Base-by-base conservation (phyloP, 228 moss, liverwort and hornwort species). In the Sphagnum magellanicum region DNA sequence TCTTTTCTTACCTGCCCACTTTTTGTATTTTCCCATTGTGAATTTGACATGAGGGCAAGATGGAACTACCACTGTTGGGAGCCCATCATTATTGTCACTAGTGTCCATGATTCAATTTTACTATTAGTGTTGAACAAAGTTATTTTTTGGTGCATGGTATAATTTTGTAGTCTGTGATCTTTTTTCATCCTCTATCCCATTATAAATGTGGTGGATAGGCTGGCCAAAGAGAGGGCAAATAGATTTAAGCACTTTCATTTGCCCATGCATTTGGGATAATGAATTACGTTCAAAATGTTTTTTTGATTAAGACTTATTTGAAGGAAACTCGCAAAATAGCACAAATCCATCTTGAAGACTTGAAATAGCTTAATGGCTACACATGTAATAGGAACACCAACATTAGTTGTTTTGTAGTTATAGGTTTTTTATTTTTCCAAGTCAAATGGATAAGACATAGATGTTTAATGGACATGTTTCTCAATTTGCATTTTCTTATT, bases 141-240 rank as follows among this genome's bases (percentile, higher is more conserved):
- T 32, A 32, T 32, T 32, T 32, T 32, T 32, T 32, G 32, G 32
- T 32, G 32, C 32, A 32, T 32, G 3, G 3, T 32, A 32, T 32
- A 32, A 32, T 3, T 32, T 32, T 32, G 32, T 32, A 32, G 3
- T 32, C 0, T 32, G 32, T 32, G 32, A 32, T 32, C 32, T 3
- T 32, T 32, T 3, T 32, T 32, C 32, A 32, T 32, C 32, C 0
- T 32, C 32, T 32, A 32, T 32, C 32, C 32, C 32, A 32, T 3
- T 32, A 32, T 32, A 32, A 2, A 32, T 32, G 32, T 71, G 52
- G 50, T 74, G 68, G 71, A 64, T 87, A 92, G 97, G 82, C 76
- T 98, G 74, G 97, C 97, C 60, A 98, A 98, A 81, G 93, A 81
- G 93, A 98, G 83, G 93, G 97, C 67, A 93, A 98, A 79, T 91